phyloP scores from a whole-genome alignment of 116 monocot genomes.

The Posidonia oceanica region DNA sequence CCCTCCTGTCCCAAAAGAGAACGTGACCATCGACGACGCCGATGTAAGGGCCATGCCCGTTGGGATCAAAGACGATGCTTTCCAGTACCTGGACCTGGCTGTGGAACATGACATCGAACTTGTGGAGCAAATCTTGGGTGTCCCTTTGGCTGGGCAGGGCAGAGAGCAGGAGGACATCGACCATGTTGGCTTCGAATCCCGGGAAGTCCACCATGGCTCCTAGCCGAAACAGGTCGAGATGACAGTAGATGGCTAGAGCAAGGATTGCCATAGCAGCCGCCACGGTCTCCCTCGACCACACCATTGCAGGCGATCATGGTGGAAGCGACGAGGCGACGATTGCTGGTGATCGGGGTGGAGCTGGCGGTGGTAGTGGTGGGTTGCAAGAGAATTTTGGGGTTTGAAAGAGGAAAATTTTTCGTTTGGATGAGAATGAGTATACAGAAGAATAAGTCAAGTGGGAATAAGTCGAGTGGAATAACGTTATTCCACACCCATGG shows the following conservation, averaged over 20 bases:
- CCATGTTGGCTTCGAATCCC: slow-evolving; percentile 42
- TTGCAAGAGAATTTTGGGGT: too few species aligned
- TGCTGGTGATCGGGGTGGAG: too few species aligned
- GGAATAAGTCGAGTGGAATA: too few species aligned
- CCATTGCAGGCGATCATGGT: neutral
- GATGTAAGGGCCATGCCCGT: too few species aligned
- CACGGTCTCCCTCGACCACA: neutral
- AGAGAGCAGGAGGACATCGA: slow-evolving; percentile 30
- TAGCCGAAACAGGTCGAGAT: slow-evolving; percentile 45
- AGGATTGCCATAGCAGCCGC: neutral
- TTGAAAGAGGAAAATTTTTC: too few species aligned
- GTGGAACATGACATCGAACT: slow-evolving; percentile 53
- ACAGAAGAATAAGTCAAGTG: too few species aligned
- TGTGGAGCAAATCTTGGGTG: slow-evolving; percentile 37
- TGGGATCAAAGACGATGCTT: slow-evolving; percentile 48
- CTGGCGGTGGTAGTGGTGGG: too few species aligned
- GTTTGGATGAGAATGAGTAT: too few species aligned
- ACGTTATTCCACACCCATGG: too few species aligned
- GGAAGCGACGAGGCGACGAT: too few species aligned
- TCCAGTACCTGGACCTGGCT: slow-evolving; percentile 80
- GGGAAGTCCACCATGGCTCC: slow-evolving; percentile 61
- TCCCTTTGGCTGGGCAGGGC: slow-evolving; percentile 35
- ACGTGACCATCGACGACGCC: too few species aligned
- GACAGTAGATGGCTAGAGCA: slow-evolving; percentile 47
- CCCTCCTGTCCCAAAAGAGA: neutral